Evolutionary conservation across 352 stramenopile genomes (phyloP), one percentile per base, ranked within the genome.

Genomic region (Globisporangium nunn): DNA sequence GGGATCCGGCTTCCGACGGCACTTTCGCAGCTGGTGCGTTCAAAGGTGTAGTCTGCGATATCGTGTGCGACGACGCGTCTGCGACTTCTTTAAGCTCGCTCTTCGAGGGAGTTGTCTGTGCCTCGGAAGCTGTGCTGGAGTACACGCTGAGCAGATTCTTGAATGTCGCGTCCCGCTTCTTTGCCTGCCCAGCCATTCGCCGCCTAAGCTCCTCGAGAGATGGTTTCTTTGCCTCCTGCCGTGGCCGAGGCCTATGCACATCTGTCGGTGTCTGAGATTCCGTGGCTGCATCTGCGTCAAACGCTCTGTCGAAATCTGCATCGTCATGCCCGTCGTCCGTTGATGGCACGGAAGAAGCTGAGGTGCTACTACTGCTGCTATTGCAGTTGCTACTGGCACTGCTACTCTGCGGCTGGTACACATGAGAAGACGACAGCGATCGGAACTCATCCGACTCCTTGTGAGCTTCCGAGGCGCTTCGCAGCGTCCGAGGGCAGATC

Each of bases 401-500:
- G 37, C 37, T 17, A 6, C 37, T 5, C 37, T 43, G 37, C 12
- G 4, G 37, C 6, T 17, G 37, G 37, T 5, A 43, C 6, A 12
- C 37, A 43, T 2, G 0, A 17, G 37, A 12, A 17, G 37, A 6
- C 12, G 48, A 54, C 10, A n/a, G 29, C 11, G 49, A 31, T 53
- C 50, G 56, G 44, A 56, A 54, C 51, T 58, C 15, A 64, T 62
- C 39, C 18, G 23, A 28, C 6, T 55, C 41, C 3, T 18, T 29
- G 15, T 64, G 54, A 6, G 23, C 41, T 23, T 53, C 59, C 10
- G 33, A 35, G n/a, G 43, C 45, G 17, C 47, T 35, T 12, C 55
- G 53, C 7, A 65, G 59, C 3, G 72, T 78, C 14, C 74, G 74
- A 40, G 76, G 67, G 46, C 67, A 81, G 12, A 72, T 50, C 15